Percentiles rank a stretch among this genome's conserved stretches.
phyloP scores from a whole-genome alignment of 345 rosid genomes.

The Carallia brachiata region DNA sequence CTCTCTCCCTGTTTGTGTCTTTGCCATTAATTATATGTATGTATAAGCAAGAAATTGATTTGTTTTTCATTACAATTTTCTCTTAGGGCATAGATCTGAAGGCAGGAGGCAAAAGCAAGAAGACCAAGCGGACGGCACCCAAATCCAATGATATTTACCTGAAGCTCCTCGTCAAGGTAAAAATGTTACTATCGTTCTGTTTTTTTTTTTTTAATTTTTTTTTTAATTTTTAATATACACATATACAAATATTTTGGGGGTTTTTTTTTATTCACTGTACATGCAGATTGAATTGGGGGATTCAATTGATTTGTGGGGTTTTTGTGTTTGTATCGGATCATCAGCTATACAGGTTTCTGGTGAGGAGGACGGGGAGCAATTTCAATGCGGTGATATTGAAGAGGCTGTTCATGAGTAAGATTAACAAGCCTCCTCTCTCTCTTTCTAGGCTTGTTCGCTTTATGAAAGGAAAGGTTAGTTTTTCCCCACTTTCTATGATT shows the following conservation, averaged over 20 bases:
- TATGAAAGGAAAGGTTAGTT: slow-evolving; percentile 69
- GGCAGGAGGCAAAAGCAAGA: background rate
- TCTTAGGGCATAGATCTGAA: slow-evolving; percentile 6
- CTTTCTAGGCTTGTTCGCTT: slow-evolving; percentile 65
- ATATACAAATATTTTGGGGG: no score
- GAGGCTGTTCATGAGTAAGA: slow-evolving; percentile 95
- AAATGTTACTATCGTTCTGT: no score
- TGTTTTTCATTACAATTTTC: no score
- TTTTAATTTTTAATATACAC: no score
- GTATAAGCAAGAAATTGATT: no score
- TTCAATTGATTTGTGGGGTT: background rate
- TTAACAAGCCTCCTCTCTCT: slow-evolving; percentile 85
- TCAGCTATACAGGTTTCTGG: slow-evolving; percentile 87
- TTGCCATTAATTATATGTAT: no score
- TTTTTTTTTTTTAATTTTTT: no score
- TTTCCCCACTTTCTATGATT: background rate
- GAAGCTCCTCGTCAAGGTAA: background rate
- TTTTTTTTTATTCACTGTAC: background rate
- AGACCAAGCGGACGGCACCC: background rate
- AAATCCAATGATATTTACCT: background rate
- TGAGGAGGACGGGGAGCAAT: slow-evolving; percentile 84
- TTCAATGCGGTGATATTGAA: slow-evolving; percentile 91
- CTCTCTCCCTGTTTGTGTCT: no score
- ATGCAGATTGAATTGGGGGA: background rate
- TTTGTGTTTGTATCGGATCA: background rate